Conservation (phyloP, 805 yeast species). For the Metschnikowia corniflorae region DNA sequence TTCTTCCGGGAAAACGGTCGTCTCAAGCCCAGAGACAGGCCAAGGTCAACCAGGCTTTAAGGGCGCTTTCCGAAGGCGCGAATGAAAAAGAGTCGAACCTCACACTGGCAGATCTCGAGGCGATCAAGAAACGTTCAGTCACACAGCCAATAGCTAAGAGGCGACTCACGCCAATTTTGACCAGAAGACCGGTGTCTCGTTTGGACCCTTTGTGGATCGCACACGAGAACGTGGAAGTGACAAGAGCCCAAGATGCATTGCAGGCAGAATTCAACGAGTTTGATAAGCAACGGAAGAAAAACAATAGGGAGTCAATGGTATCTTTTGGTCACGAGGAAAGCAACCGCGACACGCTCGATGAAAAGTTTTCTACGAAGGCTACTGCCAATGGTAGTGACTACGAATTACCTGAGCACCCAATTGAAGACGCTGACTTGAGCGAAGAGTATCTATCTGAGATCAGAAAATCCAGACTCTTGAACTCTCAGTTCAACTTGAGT, state of each 20-base stretch:
- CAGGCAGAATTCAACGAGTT: constrained; percentile 31
- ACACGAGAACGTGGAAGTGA: constrained; percentile 46
- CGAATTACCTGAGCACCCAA: constrained; percentile 36
- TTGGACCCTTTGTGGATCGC: constrained; percentile 55
- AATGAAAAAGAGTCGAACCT: constrained; percentile 30
- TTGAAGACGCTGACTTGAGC: constrained; percentile 35
- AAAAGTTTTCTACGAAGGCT: constrained; percentile 5
- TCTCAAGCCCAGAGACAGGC: constrained; percentile 37
- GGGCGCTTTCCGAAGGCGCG: constrained; percentile 36
- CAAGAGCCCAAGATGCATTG: constrained; percentile 41
- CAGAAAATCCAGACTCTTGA: constrained; percentile 41
- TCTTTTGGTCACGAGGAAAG: constrained; percentile 26
- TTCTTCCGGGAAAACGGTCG: constrained; percentile 34
- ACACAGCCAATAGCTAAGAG: constrained; percentile 38
- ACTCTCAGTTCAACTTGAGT: constrained; percentile 36
- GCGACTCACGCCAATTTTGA: constrained; percentile 36
- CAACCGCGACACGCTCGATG: constrained; percentile 17
- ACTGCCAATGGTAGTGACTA: constrained; percentile 15
- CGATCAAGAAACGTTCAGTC: constrained; percentile 43
- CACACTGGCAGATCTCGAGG: constrained; percentile 44
- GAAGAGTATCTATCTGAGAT: constrained; percentile 45
- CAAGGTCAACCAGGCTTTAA: constrained; percentile 22
- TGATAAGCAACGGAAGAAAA: constrained; percentile 14
- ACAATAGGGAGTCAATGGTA: constrained; percentile 33
- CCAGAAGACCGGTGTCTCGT: constrained; percentile 54